Conservation (phyloP, 257 asterid species). For the Solanum boliviense region DNA sequence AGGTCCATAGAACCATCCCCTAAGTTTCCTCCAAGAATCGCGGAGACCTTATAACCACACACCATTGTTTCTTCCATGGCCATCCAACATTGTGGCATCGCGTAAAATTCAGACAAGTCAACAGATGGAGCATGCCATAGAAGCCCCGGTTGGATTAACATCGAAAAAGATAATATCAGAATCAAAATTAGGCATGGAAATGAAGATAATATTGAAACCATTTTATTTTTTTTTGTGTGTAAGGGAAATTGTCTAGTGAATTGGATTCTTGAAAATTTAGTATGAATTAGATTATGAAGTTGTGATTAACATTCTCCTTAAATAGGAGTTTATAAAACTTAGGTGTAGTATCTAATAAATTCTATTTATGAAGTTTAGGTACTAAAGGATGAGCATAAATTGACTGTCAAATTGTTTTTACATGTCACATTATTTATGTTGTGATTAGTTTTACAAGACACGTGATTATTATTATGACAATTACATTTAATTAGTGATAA, state of each 20-base stretch:
- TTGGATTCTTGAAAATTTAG: not conserved
- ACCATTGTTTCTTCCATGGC: not conserved
- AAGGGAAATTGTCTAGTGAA: not conserved
- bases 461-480: not conserved
- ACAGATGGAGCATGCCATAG: not conserved
- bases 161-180: not conserved
- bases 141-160: not conserved
- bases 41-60: not conserved
- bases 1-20: not conserved
- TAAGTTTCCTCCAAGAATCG: not conserved
- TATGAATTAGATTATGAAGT: not conserved
- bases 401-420: not conserved
- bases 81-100: not conserved
- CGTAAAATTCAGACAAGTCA: not conserved
- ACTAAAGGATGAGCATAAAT: not conserved
- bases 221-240: not conserved
- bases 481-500: not conserved
- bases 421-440: not conserved
- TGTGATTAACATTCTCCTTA: not conserved
- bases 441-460: not conserved
- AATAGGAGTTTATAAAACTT: not conserved
- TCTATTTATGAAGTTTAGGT: not conserved
- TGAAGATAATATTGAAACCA: not conserved
- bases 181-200: not conserved
- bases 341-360: not conserved